phyloP scores from a whole-genome alignment of 768 basidiomycete species.

The Obba rivulosa region DNA sequence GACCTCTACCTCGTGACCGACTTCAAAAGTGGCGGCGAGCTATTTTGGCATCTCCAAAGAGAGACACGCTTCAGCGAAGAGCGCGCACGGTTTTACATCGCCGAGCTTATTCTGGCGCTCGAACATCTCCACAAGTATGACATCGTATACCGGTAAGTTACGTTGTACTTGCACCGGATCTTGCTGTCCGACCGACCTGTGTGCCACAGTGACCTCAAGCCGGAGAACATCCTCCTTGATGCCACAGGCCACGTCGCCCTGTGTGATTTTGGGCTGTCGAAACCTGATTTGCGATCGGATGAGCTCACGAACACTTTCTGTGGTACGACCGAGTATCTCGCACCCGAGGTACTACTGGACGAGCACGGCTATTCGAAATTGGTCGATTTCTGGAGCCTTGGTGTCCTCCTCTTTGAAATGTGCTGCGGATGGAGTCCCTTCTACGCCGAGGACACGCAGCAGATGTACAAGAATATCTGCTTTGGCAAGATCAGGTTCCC shows the following conservation, averaged over 20 bases:
- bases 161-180: neutral
- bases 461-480: constrained; percentile 99
- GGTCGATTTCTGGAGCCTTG: constrained; percentile 97
- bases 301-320: constrained; percentile 99
- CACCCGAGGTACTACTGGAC: constrained; percentile 96
- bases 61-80: constrained; percentile 94
- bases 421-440: constrained; percentile 99
- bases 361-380: constrained; percentile 98
- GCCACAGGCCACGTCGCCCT: constrained; percentile 98
- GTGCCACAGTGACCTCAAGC: constrained; percentile 78
- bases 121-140: constrained; percentile 98
- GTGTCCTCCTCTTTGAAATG: constrained; percentile 98
- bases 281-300: constrained; percentile 88
- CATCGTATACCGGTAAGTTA: constrained; percentile 81
- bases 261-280: constrained; percentile 97
- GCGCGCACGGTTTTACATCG: constrained; percentile 92
- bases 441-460: constrained; percentile 98
- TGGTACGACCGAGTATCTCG: constrained; percentile 97
- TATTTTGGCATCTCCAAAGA: constrained; percentile 97
- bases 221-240: constrained; percentile 97
- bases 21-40: constrained; percentile 97
- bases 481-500: constrained; percentile 99
- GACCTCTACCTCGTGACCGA: constrained; percentile 97
- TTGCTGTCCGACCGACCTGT: neutral
- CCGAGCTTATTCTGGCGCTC: constrained; percentile 89